Evolutionary conservation across 352 stramenopile species (phyloP).

Genomic region (Phytophthora sansomeana): DNA sequence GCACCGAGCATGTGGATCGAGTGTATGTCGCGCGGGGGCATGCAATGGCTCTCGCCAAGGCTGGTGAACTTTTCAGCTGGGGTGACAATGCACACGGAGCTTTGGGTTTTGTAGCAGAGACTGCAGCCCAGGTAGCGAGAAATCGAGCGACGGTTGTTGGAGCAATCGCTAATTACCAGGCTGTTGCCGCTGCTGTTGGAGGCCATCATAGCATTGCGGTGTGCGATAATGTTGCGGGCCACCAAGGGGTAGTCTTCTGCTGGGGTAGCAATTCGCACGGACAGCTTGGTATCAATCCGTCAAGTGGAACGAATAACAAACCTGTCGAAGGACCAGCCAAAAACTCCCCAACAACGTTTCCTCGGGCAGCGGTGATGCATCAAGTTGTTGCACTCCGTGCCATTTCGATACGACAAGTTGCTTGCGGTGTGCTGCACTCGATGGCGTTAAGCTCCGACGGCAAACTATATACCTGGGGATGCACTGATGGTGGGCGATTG

Average conservation of each 20-base stretch:
- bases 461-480: constrained; percentile 94
- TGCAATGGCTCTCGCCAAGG: constrained; percentile 75
- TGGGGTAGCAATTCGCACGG: constrained; percentile 84
- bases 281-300: constrained; percentile 56
- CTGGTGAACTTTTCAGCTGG: constrained; percentile 95
- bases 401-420: constrained; percentile 77
- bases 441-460: constrained; percentile 88
- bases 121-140: constrained; percentile 54
- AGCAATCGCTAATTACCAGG: constrained; percentile 65
- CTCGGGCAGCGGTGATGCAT: constrained; percentile 64
- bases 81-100: constrained; percentile 94
- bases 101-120: constrained; percentile 59
- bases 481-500: constrained; percentile 88
- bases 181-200: constrained; percentile 63
- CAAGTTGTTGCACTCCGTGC: constrained; percentile 58
- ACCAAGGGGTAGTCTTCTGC: constrained; percentile 69
- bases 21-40: constrained; percentile 65
- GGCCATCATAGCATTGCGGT: constrained; percentile 72
- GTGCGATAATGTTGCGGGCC: constrained; percentile 71
- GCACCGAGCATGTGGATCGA: constrained; percentile 61
- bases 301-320: constrained; percentile 4
- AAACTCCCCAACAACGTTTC: constrained; percentile 42
- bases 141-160: constrained; percentile 64
- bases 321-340: constrained; percentile 8
- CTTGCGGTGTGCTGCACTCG: constrained; percentile 92